phyloP scores from a whole-genome alignment of 345 rosid species.

The Aethionema arabicum region DNA sequence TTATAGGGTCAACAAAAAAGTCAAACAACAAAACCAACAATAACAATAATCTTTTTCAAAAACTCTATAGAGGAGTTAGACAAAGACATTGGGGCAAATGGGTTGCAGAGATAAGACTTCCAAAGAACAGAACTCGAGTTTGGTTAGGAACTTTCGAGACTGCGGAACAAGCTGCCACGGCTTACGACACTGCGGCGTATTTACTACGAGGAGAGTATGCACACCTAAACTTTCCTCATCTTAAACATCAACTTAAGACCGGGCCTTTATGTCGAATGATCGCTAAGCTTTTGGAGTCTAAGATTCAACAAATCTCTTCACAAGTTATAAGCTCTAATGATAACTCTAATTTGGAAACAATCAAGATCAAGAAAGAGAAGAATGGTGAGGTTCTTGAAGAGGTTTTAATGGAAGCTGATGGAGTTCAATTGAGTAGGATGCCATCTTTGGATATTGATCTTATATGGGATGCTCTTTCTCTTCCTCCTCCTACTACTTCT shows the following conservation, averaged over 20 bases:
- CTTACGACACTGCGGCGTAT: slow-evolving; percentile 91
- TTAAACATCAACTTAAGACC: slow-evolving; percentile 68
- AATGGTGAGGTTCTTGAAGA: slow-evolving; percentile 13
- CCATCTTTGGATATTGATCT: slow-evolving; percentile 97
- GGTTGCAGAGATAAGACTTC: slow-evolving; percentile 96
- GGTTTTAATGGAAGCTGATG: slow-evolving; percentile 49
- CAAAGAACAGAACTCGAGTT: slow-evolving; percentile 90
- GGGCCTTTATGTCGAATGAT: slow-evolving; percentile 49
- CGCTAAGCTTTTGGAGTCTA: slow-evolving; percentile 35
- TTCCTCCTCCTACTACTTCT: slow-evolving; percentile 53
- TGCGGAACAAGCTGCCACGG: slow-evolving; percentile 90
- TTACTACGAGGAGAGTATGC: slow-evolving; percentile 85
- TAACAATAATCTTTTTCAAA: slow-evolving; percentile 12
- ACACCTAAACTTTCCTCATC: slow-evolving; percentile 84
- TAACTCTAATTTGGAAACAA: slow-evolving; percentile 25
- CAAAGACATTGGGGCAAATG: slow-evolving; percentile 99
- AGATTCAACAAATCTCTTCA: slow-evolving; percentile 35
- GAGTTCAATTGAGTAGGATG: slow-evolving; percentile 87
- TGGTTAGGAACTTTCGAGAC: slow-evolving; percentile 96
- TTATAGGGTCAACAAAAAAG: slow-evolving; percentile 39
- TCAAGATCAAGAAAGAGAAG: slow-evolving; percentile 34
- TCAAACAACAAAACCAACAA: slow-evolving; percentile 29
- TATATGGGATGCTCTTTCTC: slow-evolving; percentile 89
- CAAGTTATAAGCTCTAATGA: slow-evolving; percentile 21
- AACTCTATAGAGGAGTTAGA: slow-evolving; percentile 89